Percentiles rank a stretch among this genome's conserved stretches.
Evolutionary conservation across 2,329 filamentous ascomycete genomes (phyloP).

Genomic region (Diaporthe citri): DNA sequence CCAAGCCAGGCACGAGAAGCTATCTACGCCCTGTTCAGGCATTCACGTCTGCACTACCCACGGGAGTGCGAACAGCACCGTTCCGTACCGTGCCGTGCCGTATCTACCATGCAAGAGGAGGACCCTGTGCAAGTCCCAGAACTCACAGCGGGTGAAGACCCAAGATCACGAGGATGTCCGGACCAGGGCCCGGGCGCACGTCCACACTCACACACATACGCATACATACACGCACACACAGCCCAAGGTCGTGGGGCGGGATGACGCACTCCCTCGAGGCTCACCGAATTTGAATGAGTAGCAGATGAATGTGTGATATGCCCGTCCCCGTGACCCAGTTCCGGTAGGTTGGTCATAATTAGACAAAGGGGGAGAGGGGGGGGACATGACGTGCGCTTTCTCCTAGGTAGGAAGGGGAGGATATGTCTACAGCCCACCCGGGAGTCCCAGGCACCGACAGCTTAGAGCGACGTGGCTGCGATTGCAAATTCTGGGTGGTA

Average conservation of each 20-base stretch:
- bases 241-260: not conserved
- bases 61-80: not conserved
- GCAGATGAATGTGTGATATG: not conserved
- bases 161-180: not conserved
- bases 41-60: not conserved
- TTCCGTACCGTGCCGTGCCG: not conserved
- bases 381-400: not conserved
- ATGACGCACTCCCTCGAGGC: not conserved
- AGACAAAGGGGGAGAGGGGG: not conserved
- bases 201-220: not conserved
- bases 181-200: not conserved
- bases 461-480: not conserved
- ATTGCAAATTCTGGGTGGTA: not conserved
- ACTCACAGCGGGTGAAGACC: not conserved
- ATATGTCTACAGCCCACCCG: too few species aligned
- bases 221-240: not conserved
- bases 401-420: too few species aligned
- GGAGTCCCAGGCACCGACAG: conserved; percentile 9
- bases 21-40: not conserved
- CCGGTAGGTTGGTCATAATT: not conserved
- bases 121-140: not conserved
- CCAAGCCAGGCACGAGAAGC: not conserved
- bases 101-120: not conserved
- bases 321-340: not conserved
- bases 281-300: not conserved